Conservation (phyloP, 768 basidiomycete species). For the Phanerochaete carnosa region DNA sequence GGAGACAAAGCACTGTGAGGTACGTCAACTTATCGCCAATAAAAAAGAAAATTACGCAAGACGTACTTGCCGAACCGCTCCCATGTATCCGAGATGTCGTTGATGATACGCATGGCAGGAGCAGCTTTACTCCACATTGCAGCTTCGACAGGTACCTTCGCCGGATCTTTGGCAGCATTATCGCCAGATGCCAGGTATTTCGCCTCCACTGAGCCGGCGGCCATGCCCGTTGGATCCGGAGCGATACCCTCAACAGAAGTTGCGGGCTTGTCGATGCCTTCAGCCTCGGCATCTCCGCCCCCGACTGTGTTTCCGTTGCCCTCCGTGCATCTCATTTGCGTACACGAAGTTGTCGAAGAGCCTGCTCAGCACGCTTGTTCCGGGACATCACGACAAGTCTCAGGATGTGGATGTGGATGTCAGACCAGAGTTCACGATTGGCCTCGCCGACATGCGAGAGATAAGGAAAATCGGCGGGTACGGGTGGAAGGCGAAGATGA, state of each 20-base stretch:
- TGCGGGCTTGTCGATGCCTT: slow-evolving; percentile 19
- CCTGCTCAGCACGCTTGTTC: neutral
- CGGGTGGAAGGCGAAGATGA: slow-evolving; percentile 36
- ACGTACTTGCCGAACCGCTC: slow-evolving; percentile 34
- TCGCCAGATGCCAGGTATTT: slow-evolving; percentile 25
- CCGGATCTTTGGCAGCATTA: slow-evolving; percentile 26
- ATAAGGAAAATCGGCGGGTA: slow-evolving; percentile 34
- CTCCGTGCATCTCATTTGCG: slow-evolving; percentile 29
- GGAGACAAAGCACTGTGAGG: slow-evolving; percentile 33
- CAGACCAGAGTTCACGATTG: slow-evolving; percentile 27
- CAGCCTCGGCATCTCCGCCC: slow-evolving; percentile 19
- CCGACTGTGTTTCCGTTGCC: slow-evolving; percentile 17
- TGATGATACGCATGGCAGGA: slow-evolving; percentile 32
- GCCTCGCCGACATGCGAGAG: slow-evolving; percentile 26
- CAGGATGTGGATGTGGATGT: slow-evolving; percentile 10
- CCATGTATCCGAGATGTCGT: slow-evolving; percentile 37
- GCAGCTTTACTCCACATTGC: slow-evolving; percentile 32
- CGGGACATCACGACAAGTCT: neutral
- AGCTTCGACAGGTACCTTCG: slow-evolving; percentile 27
- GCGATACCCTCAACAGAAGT: slow-evolving; percentile 15
- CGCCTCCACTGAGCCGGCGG: slow-evolving; percentile 24
- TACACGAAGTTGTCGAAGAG: slow-evolving; percentile 11
- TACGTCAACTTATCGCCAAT: neutral
- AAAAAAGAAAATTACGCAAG: neutral
- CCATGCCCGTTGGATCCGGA: slow-evolving; percentile 29